phyloP scores from a whole-genome alignment of 495 filamentous ascomycete species.

The Trichocladium uniseriatum region DNA sequence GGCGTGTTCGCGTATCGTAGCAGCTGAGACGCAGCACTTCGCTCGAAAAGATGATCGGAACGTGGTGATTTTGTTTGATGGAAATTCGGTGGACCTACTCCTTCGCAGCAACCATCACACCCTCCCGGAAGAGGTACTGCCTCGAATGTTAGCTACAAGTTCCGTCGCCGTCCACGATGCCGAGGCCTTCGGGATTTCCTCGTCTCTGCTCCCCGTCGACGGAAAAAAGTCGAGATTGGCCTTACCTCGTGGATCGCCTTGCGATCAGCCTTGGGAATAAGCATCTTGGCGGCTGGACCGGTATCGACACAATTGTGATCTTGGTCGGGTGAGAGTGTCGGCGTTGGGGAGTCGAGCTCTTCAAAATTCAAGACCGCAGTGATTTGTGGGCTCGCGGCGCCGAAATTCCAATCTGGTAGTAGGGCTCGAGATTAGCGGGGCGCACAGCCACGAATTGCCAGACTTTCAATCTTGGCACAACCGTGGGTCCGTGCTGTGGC shows the following conservation, averaged over 20 bases:
- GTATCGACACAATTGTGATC: conserved; percentile 37
- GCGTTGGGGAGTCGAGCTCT: conserved; percentile 24
- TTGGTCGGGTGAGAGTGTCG: conserved; percentile 32
- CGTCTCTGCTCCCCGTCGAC: background rate
- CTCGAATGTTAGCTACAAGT: conserved; percentile 28
- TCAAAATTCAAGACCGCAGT: conserved; percentile 29
- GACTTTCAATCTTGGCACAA: conserved; percentile 5
- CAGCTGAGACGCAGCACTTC: background rate
- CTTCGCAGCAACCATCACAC: conserved; percentile 98
- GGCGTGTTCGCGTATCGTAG: background rate
- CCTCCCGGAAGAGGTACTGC: conserved; percentile 99
- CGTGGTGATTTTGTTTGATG: background rate
- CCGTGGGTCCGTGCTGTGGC: conserved; percentile 9
- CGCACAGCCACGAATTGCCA: conserved; percentile 18
- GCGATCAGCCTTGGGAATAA: conserved; percentile 99
- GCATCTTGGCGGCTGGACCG: conserved; percentile 54
- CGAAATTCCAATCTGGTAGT: conserved; percentile 27
- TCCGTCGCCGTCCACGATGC: background rate
- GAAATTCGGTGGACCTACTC: conserved; percentile 40
- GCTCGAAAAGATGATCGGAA: conserved; percentile 2
- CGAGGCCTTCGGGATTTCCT: background rate
- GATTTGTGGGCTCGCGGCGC: conserved; percentile 29
- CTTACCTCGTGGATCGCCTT: conserved; percentile 92
- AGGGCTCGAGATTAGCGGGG: conserved; percentile 27
- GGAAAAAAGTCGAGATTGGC: conserved; percentile 5